Evolutionary conservation across 2,329 filamentous ascomycete genomes (phyloP).

Genomic region (Hypoxylon sp.): DNA sequence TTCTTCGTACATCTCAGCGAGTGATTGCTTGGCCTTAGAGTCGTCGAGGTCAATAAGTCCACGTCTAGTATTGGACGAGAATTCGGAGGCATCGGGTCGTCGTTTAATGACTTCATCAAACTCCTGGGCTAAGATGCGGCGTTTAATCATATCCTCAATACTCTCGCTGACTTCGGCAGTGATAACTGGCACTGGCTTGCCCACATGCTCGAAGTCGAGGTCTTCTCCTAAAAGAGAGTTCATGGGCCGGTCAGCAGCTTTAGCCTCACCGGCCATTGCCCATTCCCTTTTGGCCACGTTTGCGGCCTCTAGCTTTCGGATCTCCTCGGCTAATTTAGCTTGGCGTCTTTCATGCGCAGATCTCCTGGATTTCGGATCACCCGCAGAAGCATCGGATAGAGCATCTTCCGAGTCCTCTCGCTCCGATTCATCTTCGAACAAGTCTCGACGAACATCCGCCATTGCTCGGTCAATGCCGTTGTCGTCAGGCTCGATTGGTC

Average conservation of each 20-base stretch:
- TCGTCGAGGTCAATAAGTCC: slow-evolving; percentile 86
- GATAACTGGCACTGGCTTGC: slow-evolving; percentile 93
- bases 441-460: slow-evolving; percentile 83
- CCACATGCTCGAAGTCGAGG: slow-evolving; percentile 92
- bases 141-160: slow-evolving; percentile 94
- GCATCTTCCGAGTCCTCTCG: slow-evolving; percentile 70
- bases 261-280: slow-evolving; percentile 88
- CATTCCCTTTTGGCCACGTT: slow-evolving; percentile 91
- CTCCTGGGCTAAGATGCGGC: slow-evolving; percentile 85
- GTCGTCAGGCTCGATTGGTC: slow-evolving; percentile 58
- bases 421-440: slow-evolving; percentile 83
- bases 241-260: slow-evolving; percentile 79
- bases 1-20: slow-evolving; percentile 94
- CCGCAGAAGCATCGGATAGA: slow-evolving; percentile 71
- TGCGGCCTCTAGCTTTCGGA: slow-evolving; percentile 86
- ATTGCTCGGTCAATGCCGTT: slow-evolving; percentile 84
- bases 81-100: slow-evolving; percentile 75
- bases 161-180: slow-evolving; percentile 89
- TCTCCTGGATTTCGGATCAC: slow-evolving; percentile 74
- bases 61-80: slow-evolving; percentile 67
- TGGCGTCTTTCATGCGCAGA: slow-evolving; percentile 89
- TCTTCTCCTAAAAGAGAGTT: slow-evolving; percentile 96
- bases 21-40: slow-evolving; percentile 82
- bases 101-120: slow-evolving; percentile 92
- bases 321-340: slow-evolving; percentile 87